Evolutionary conservation across 805 yeast genomes (phyloP), one percentile per base, ranked within the genome.

Genomic region (Candida parachauliodes): DNA sequence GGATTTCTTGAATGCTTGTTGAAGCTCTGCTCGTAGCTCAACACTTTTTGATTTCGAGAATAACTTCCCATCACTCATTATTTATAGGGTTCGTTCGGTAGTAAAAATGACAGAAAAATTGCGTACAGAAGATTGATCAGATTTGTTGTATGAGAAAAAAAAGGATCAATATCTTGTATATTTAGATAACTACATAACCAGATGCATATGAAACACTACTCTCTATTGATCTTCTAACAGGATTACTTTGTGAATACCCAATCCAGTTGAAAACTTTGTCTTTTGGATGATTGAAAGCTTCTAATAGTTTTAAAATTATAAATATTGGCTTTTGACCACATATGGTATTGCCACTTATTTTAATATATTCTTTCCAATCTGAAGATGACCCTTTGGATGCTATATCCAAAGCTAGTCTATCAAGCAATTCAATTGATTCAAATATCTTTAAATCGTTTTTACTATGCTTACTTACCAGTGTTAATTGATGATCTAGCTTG

Each of bases 151-250:
- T n/a, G n/a, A n/a, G n/a, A n/a, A n/a, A n/a, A n/a, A n/a, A n/a
- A n/a, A n/a, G n/a, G n/a, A n/a, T n/a, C n/a, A n/a, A n/a, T n/a
- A n/a, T n/a, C n/a, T n/a, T n/a, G n/a, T n/a, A n/a, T n/a, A n/a
- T n/a, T n/a, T n/a, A n/a, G n/a, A n/a, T n/a, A n/a, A n/a, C n/a
- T n/a, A 37, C 82, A 51, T 76, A 83, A 0, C 91, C 96, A 32
- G 91, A 76, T 1, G 91, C 95, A 59, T 91, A 91, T 42, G 95
- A 84, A n/a, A 91, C 98, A 57, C 95, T 84, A 45, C 84, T 80
- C 29, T 88, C 96, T 20, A 49, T 39, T 1, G 63, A 47, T 12
- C 55, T 51, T 0, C 48, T 46, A 1, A 72, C 91, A 8, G 57
- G 52, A 34, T 78, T 75, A 53, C 95, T 84, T 59, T 91, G 97